These are phyloP conservation scores for Mikania micrantha DNA, from an alignment of 129 eudicot species.

Conservation along the genomic window DNA sequence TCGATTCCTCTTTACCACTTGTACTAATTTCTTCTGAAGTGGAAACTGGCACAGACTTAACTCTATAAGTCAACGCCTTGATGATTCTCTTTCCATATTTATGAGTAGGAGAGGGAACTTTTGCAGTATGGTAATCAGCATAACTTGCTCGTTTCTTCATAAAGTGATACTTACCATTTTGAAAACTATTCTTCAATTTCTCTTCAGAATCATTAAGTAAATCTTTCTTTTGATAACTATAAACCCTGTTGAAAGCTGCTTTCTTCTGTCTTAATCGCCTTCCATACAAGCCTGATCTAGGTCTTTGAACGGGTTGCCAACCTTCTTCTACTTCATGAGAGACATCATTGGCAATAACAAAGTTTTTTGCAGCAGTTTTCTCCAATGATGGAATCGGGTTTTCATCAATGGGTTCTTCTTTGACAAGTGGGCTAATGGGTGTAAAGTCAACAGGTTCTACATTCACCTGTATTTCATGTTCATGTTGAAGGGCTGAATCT, in stretches of 20 bases:
- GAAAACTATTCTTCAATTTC: constrained; percentile 48
- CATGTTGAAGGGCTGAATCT: constrained; percentile 31
- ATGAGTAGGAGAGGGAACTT: constrained; percentile 45
- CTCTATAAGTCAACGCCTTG: constrained; percentile 82
- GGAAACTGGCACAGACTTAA: constrained; percentile 71
- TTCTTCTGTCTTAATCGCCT: constrained; percentile 68
- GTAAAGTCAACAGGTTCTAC: constrained; percentile 16
- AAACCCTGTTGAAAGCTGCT: constrained; percentile 45
- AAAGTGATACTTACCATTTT: constrained; percentile 51
- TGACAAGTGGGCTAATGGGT: constrained; percentile 29
- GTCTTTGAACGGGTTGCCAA: constrained; percentile 91
- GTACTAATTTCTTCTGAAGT: constrained; percentile 27
- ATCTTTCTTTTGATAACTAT: constrained; percentile 74
- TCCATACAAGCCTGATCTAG: constrained; percentile 71
- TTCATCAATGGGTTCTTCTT: constrained; percentile 36
- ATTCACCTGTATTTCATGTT: constrained; percentile 26
- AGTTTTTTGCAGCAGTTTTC: constrained; percentile 28
- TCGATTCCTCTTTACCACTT: constrained; percentile 37
- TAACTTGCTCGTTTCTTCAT: constrained; percentile 62
- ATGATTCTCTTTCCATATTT: constrained; percentile 76
- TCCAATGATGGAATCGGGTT: constrained; percentile 28
- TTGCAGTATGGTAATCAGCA: constrained; percentile 66
- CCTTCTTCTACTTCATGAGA: constrained; percentile 82
- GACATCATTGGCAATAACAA: constrained; percentile 38
- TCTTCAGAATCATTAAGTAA: constrained; percentile 53